Conservation (phyloP, 441 rosid genomes). For the Jatropha podagrica region DNA sequence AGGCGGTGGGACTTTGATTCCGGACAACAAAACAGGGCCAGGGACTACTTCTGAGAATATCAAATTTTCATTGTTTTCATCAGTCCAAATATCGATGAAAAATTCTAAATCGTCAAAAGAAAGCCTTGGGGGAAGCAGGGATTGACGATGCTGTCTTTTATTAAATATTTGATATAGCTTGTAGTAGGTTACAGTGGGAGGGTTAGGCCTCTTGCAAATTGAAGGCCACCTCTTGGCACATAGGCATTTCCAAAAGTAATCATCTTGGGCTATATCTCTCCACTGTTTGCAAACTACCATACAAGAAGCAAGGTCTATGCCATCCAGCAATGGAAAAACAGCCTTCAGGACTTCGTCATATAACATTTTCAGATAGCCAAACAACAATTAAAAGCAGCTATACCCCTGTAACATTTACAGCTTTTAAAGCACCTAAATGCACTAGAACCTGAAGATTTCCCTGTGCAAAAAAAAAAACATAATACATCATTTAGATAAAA, state of each 20-base stretch:
- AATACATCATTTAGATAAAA: not conserved
- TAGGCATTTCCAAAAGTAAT: slow-evolving; percentile 82
- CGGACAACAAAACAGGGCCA: slow-evolving; percentile 53
- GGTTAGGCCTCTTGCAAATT: slow-evolving; percentile 60
- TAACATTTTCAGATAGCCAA: slow-evolving; percentile 42
- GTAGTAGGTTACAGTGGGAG: slow-evolving; percentile 63
- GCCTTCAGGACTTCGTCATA: slow-evolving; percentile 67
- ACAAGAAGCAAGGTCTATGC: slow-evolving; percentile 71
- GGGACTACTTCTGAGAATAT: slow-evolving; percentile 76
- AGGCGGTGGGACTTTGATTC: slow-evolving; percentile 50
- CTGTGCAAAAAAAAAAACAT: slow-evolving; percentile 10
- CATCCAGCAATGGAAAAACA: slow-evolving; percentile 82
- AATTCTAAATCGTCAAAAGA: slow-evolving; percentile 74
- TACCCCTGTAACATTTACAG: slow-evolving; percentile 16
- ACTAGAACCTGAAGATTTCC: slow-evolving; percentile 13
- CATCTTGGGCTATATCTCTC: slow-evolving; percentile 74
- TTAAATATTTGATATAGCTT: slow-evolving; percentile 62
- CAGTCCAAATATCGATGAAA: slow-evolving; percentile 82
- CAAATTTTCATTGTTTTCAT: slow-evolving; percentile 53
- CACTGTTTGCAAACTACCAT: slow-evolving; percentile 79
- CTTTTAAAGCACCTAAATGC: not conserved
- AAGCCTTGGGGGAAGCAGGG: slow-evolving; percentile 71
- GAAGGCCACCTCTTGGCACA: slow-evolving; percentile 94
- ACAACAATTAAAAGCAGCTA: slow-evolving; percentile 5
- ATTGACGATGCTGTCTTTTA: slow-evolving; percentile 44